Evolutionary conservation across 192 early-diverging fungal species (phyloP).

Genomic region (Globomyces pollinis-pini): DNA sequence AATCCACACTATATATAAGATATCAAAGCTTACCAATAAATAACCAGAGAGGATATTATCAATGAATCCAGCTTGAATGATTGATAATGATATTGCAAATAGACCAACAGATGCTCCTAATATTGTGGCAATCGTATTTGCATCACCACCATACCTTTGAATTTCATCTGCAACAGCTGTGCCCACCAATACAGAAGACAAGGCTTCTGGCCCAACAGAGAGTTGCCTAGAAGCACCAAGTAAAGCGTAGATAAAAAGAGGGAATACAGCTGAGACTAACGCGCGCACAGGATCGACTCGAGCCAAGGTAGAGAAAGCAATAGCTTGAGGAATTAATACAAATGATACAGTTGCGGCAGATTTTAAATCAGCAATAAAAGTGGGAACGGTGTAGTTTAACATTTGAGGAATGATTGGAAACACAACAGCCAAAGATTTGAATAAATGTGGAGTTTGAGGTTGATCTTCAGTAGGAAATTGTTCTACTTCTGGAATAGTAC

Average conservation of each 20-base stretch:
- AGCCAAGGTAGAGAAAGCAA: slow-evolving; percentile 32
- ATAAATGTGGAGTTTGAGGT: no score
- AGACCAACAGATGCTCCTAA: slow-evolving; percentile 27
- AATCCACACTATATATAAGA: no score
- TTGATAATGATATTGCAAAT: slow-evolving; percentile 13
- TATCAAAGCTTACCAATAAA: no score
- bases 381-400: neutral
- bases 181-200: slow-evolving; percentile 26
- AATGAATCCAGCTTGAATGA: slow-evolving; percentile 29
- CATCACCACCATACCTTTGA: neutral
- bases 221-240: slow-evolving; percentile 33
- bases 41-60: slow-evolving; percentile 34
- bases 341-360: slow-evolving; percentile 31
- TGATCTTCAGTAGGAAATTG: no score
- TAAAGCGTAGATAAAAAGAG: slow-evolving; percentile 30
- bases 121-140: slow-evolving; percentile 16
- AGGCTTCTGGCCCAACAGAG: slow-evolving; percentile 33
- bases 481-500: no score
- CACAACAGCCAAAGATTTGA: no score
- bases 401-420: slow-evolving; percentile 10
- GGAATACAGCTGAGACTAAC: slow-evolving; percentile 31
- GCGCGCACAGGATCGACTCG: slow-evolving; percentile 19
- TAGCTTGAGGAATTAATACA: slow-evolving; percentile 31
- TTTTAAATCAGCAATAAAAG: slow-evolving; percentile 19
- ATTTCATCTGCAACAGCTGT: slow-evolving; percentile 14